Evolutionary conservation across 805 yeast species (phyloP), one percentile per base, ranked within the genome.

Genomic region (Cyberlindnera mrakii): DNA sequence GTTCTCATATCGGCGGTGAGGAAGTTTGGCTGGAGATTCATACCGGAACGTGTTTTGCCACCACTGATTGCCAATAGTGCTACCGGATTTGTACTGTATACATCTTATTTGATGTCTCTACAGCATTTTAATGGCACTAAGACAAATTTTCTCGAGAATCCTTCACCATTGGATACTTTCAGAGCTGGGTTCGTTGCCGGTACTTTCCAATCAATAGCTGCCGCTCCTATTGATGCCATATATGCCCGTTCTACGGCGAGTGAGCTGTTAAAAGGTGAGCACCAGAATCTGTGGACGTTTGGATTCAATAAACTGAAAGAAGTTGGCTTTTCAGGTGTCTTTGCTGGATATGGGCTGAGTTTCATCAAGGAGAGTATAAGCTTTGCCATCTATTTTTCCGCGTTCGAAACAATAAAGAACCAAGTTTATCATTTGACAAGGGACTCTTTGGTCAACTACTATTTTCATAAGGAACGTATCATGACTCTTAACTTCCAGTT

Each of bases 161-260:
- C 59, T 0, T 40, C 49, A 14, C 68, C 73, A 1, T 57, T 67
- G 44, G 88, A 85, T 52, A 79, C 88, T 0, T 57, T 86, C 63
- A 62, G 78, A 38, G 87, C 96, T 0, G 98, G 98, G 0, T 78
- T 82, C 43, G 50, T 86, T 0, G 96, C 96, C 0, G 97, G 97
- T 1, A 78, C 82, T 0, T 78, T 80, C 19, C 96, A 93, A 54
- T 84, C 95, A n/a, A 65, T 87, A 15, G 90, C 87, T 0, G 96
- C 96, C 2, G 91, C 96, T 2, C 98, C 98, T 0, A 71, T 91
- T 5, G 97, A 91, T 63, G 96, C 97, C 7, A 78, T 91, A 3
- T 85, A 83, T 56, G 78, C 95, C 2, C 71, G 97, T 51, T 85
- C 90, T 50, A 73, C 80, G 2, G 82, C 87, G 5, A 76, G 83